Conservation (phyloP, 192 early-diverging fungal species). For the Entomortierella parvispora region DNA sequence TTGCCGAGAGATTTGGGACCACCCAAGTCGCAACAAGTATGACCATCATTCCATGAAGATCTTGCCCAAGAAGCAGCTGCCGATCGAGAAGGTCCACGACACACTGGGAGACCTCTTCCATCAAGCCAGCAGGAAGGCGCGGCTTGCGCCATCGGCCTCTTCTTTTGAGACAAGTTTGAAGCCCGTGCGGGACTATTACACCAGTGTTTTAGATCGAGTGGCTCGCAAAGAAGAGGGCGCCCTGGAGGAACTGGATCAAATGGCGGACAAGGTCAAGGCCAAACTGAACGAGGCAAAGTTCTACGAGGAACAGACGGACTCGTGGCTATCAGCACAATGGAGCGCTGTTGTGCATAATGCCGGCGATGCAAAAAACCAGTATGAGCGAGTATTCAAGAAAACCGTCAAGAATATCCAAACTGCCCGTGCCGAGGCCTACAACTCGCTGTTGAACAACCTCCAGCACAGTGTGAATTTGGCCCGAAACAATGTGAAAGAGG, state of each 20-base stretch:
- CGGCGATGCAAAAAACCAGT: conserved; percentile 31
- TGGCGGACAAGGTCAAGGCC: conserved; percentile 33
- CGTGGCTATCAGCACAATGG: conserved; percentile 46
- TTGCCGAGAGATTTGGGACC: conserved; percentile 50
- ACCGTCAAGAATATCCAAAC: conserved; percentile 28
- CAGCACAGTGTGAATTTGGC: conserved; percentile 20
- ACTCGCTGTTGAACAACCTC: conserved; percentile 27
- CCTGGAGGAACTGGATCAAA: conserved; percentile 16
- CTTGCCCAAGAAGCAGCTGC: conserved; percentile 38
- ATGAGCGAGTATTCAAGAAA: conserved; percentile 36
- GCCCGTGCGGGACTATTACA: conserved; percentile 30
- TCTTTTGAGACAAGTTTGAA: conserved; percentile 30
- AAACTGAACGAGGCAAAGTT: conserved; percentile 48
- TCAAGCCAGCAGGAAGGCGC: conserved; percentile 28
- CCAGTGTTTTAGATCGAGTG: conserved; percentile 8
- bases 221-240: conserved; percentile 23
- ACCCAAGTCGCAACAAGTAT: conserved; percentile 25
- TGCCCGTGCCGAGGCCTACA: conserved; percentile 35
- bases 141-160: conserved; percentile 16
- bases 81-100: conserved; percentile 31
- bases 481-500: conserved; percentile 30
- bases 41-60: conserved; percentile 24
- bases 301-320: conserved; percentile 45
- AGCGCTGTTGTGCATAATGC: conserved; percentile 35
- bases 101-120: conserved; percentile 10